Evolutionary conservation across 2,329 filamentous ascomycete species (phyloP).

Genomic region (Paecilomyces formosus): DNA sequence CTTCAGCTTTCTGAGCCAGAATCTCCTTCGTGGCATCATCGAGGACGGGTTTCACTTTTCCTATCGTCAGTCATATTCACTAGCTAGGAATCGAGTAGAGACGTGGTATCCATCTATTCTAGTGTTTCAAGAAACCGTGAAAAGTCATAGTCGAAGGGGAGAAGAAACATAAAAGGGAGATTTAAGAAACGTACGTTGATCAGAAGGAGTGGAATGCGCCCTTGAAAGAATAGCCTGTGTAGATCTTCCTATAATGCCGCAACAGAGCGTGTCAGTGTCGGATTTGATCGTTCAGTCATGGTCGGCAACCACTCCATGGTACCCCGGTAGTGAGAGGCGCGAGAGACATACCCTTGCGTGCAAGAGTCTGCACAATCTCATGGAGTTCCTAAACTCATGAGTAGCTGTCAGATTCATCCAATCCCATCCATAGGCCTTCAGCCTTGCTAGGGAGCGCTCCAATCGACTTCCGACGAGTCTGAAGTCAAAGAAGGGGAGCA

Average conservation of each 20-base stretch:
- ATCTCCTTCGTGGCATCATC: constrained; percentile 63
- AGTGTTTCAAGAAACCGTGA: neutral
- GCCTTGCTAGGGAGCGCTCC: constrained; percentile 2
- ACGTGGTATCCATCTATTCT: neutral
- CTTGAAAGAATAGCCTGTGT: constrained; percentile 78
- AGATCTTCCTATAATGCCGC: constrained; percentile 50
- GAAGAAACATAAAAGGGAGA: neutral
- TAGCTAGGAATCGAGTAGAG: neutral
- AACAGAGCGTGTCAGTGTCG: neutral
- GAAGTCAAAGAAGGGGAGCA: constrained; percentile 8
- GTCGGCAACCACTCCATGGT: neutral
- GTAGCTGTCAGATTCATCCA: neutral
- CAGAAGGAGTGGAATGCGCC: constrained; percentile 76
- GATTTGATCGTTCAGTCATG: neutral
- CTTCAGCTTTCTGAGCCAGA: constrained; percentile 61
- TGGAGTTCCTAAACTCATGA: constrained; percentile 53
- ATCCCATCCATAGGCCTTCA: neutral
- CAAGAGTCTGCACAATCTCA: constrained; percentile 71
- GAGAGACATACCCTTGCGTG: constrained; percentile 56
- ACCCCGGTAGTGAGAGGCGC: too few relatives aligned
- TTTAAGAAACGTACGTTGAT: constrained; percentile 44
- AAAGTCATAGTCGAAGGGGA: neutral
- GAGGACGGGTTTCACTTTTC: constrained; percentile 60
- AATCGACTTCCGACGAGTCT: constrained; percentile 1
- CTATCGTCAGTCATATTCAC: constrained; percentile 1